Conservation (phyloP, 768 basidiomycete genomes). For the Kockovaella imperatae region DNA sequence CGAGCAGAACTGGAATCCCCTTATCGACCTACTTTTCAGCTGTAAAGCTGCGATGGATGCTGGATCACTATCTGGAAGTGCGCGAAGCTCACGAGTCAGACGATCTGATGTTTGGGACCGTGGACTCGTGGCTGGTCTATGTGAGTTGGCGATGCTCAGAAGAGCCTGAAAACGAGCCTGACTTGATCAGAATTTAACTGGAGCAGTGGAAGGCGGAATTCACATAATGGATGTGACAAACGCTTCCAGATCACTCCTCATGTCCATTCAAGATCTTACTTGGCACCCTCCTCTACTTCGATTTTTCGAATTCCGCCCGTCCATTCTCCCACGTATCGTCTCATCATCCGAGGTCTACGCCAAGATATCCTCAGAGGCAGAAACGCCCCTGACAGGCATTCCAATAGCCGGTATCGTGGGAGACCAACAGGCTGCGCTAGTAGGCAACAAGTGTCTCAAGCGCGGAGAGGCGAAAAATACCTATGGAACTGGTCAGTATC, state of each 20-base stretch:
- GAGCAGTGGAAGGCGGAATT: slow-evolving; percentile 59
- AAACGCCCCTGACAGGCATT: slow-evolving; percentile 56
- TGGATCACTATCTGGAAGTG: slow-evolving; percentile 73
- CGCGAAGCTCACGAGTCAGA: slow-evolving; percentile 68
- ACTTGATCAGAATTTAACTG: slow-evolving; percentile 63
- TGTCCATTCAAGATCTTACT: slow-evolving; percentile 68
- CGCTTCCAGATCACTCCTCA: slow-evolving; percentile 87
- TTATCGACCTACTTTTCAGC: slow-evolving; percentile 97
- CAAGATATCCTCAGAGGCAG: slow-evolving; percentile 49
- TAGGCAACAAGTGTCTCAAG: slow-evolving; percentile 91
- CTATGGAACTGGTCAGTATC: slow-evolving; percentile 92
- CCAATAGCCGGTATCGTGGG: slow-evolving; percentile 89
- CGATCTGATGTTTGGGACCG: slow-evolving; percentile 81
- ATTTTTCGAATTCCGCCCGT: slow-evolving; percentile 74
- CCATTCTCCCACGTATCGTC: slow-evolving; percentile 75
- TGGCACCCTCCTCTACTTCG: slow-evolving; percentile 77
- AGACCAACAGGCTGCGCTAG: slow-evolving; percentile 95
- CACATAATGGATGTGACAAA: slow-evolving; percentile 92
- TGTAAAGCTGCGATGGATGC: slow-evolving; percentile 94
- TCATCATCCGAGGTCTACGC: slow-evolving; percentile 92
- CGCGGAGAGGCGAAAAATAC: slow-evolving; percentile 95
- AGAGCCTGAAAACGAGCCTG: neutral
- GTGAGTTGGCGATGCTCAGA: slow-evolving; percentile 47
- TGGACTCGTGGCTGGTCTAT: slow-evolving; percentile 94
- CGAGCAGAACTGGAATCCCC: slow-evolving; percentile 73